phyloP scores from a whole-genome alignment of 176 grass and related monocot species.

The Carex littledalei region DNA sequence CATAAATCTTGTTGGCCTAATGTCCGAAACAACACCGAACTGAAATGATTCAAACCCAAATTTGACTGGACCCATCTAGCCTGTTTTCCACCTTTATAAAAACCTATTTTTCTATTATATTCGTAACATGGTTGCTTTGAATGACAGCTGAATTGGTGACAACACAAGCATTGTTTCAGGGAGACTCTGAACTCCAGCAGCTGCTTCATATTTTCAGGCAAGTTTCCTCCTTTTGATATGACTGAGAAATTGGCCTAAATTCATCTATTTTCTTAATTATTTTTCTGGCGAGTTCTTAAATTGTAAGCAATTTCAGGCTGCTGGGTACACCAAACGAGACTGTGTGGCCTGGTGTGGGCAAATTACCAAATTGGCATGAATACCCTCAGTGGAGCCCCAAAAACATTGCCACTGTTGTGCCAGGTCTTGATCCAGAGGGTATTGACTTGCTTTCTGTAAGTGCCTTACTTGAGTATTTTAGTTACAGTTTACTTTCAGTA shows the following conservation, averaged over 20 bases:
- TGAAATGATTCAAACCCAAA: background rate
- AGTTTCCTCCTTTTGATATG: background rate
- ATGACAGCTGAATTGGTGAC: conserved; percentile 74
- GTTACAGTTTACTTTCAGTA: background rate
- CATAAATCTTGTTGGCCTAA: background rate
- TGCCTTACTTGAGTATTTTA: background rate
- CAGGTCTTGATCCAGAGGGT: conserved; percentile 47
- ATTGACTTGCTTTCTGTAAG: conserved; percentile 72
- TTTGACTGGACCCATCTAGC: background rate
- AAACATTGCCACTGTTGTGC: conserved; percentile 39
- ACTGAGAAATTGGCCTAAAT: background rate
- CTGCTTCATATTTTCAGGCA: conserved; percentile 96
- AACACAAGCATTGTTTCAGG: conserved; percentile 58
- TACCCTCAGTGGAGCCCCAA: conserved; percentile 85
- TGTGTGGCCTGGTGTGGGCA: conserved; percentile 78
- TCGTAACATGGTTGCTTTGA: conserved; percentile 6
- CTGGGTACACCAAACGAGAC: conserved; percentile 86
- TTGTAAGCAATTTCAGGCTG: conserved; percentile 35
- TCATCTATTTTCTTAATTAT: background rate
- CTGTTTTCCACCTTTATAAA: background rate
- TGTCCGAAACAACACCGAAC: background rate
- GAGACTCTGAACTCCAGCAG: conserved; percentile 93
- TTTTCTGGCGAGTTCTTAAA: background rate
- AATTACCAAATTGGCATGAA: conserved; percentile 79
- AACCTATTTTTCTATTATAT: background rate